Percentiles rank a stretch among this genome's conserved stretches.
phyloP scores from a whole-genome alignment of 179 eudicot genomes.

The Spinacia oleracea region DNA sequence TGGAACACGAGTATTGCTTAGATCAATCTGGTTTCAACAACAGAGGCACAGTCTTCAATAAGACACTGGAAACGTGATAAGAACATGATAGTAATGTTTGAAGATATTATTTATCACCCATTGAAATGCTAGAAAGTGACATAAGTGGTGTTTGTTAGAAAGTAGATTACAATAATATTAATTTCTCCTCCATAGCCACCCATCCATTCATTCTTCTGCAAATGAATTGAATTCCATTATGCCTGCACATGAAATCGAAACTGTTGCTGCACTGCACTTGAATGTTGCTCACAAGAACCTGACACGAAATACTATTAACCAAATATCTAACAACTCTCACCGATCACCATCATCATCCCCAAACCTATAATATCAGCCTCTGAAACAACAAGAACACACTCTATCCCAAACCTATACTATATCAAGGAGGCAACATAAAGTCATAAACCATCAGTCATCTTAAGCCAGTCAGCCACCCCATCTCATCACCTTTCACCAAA shows the following conservation, averaged over 20 bases:
- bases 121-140: neutral
- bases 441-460: neutral
- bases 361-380: neutral
- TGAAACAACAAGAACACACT: no score
- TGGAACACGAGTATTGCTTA: neutral
- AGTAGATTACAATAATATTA: neutral
- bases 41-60: slow-evolving; percentile 5
- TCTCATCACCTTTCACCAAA: neutral
- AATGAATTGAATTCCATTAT: neutral
- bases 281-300: neutral
- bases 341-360: neutral
- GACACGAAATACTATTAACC: neutral
- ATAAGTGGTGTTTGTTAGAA: neutral
- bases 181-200: neutral
- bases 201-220: neutral
- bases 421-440: neutral
- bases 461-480: neutral
- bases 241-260: neutral
- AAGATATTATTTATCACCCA: neutral
- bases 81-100: neutral
- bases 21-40: slow-evolving; percentile 21
- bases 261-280: neutral
- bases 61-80: neutral
- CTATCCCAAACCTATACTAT: neutral
- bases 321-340: neutral